Base-by-base conservation (phyloP, 2,329 filamentous ascomycete genomes). In the Aspergillus glaucus region DNA sequence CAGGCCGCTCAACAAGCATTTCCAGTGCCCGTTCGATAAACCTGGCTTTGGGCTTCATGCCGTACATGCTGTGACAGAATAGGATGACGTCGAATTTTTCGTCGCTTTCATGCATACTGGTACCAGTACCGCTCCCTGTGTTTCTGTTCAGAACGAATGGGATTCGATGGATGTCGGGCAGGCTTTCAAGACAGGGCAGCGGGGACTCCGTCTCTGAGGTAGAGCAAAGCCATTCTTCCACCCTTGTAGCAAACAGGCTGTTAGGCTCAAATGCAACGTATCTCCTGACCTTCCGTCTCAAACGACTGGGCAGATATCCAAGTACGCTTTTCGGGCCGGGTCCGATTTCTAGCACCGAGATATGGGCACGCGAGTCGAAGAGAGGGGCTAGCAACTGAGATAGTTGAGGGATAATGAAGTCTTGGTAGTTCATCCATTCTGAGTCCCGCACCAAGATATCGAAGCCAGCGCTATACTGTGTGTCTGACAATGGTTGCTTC, bases 21-120 rank as follows among this genome's bases (percentile, higher is more conserved):
- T 61, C 55, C 6, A 84, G 58, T 1, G 77, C 73, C 15, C 50
- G 55, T 58, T 75, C 59, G 52, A 85, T 73, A 50, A 70, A 73
- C 1, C 12, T 59, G n/a, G 52, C 56, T 54, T 79, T 77, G 2
- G 71, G 69, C 0, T 68, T 69, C 75, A 84, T 78, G 50, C 78
- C 79, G 54, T 84, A 83, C 75, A 84, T 75, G 65, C 81, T 82
- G 60, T 84, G 80, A 55, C 80, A 84, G 63, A 85, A 81, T 4
- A 85, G 57, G n/a, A 85, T 61, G 37, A 83, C 10, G 53, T 85
- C 74, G 56, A 75, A 84, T 50, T 67, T 73, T 19, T 71, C 60
- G 26, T 65, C 55, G 1, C 44, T 28, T 47, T 62, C 52, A 28
- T 36, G 55, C 9, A 46, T 59, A 45, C 48, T 47, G 46, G 43